Conservation (phyloP, 2,329 filamentous ascomycete genomes). For the Domatiomyces catenatus region DNA sequence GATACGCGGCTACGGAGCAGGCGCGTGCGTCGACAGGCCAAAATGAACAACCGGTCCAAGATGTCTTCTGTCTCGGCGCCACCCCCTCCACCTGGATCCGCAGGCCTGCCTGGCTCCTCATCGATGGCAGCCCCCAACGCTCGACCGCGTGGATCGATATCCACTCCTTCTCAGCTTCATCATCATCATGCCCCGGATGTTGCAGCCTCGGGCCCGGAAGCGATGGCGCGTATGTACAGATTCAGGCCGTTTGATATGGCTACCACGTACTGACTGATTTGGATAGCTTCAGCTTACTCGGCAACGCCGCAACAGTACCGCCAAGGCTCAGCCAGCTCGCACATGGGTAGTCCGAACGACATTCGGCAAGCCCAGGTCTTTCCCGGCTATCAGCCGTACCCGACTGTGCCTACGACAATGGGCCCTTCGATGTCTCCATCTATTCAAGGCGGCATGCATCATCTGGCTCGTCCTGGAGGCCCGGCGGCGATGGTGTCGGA, state of each 20-base stretch:
- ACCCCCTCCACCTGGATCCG: constrained; percentile 48
- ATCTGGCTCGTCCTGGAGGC: constrained; percentile 19
- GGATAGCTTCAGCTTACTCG: constrained; percentile 13
- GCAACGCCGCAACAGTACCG: constrained; percentile 13
- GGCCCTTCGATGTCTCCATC: constrained; percentile 48
- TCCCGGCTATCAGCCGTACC: constrained; percentile 52
- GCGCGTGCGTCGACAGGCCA: constrained; percentile 85
- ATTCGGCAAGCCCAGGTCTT: constrained; percentile 63
- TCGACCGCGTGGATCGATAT: constrained; percentile 40
- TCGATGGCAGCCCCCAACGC: constrained; percentile 37
- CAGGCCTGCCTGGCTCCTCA: constrained; percentile 47
- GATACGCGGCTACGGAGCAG: constrained; percentile 81
- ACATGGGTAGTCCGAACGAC: constrained; percentile 40
- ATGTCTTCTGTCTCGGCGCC: constrained; percentile 49
- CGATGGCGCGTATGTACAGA: constrained; percentile 83
- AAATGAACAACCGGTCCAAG: constrained; percentile 76
- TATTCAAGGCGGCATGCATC: constrained; percentile 42
- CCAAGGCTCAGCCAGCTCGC: constrained; percentile 10
- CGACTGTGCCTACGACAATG: constrained; percentile 34
- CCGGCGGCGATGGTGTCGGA: constrained; percentile 17
- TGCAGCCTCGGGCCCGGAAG: constrained; percentile 42
- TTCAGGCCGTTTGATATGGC: constrained; percentile 5
- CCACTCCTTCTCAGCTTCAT: constrained; percentile 50
- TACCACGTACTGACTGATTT: neutral
- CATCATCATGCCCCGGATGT: constrained; percentile 66